These are phyloP conservation scores for Spongospora subterranea DNA, from an alignment of 208 protist genomes.

Conservation along the genomic window DNA sequence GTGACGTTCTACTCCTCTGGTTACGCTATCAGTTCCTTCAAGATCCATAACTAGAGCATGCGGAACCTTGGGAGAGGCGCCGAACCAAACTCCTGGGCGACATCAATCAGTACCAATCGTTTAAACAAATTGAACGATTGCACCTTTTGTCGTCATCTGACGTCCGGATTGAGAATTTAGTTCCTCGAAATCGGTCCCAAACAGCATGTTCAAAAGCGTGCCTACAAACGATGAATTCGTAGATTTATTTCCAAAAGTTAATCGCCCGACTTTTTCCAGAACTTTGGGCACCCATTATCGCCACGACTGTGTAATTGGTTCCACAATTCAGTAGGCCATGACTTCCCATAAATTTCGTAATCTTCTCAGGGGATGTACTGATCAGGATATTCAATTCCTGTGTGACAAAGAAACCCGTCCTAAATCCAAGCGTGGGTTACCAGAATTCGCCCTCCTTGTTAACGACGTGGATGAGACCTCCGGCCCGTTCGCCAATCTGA, in stretches of 20 bases:
- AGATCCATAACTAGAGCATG: constrained; percentile 61
- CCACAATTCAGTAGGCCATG: constrained; percentile 46
- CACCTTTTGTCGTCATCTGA: constrained; percentile 65
- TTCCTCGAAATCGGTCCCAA: constrained; percentile 63
- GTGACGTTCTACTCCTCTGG: constrained; percentile 50
- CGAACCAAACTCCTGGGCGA: constrained; percentile 19
- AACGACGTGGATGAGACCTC: constrained; percentile 49
- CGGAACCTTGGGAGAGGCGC: background rate
- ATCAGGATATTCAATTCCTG: no score
- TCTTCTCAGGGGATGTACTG: background rate
- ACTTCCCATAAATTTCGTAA: background rate
- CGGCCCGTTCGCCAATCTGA: no score
- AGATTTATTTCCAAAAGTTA: background rate
- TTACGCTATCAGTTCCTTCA: constrained; percentile 62
- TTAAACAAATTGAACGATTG: background rate
- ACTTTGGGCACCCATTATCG: constrained; percentile 45
- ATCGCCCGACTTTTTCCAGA: constrained; percentile 33
- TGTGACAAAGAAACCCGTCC: background rate
- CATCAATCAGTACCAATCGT: background rate
- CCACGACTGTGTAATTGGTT: constrained; percentile 25
- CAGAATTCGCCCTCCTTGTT: constrained; percentile 49
- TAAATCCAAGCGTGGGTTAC: background rate
- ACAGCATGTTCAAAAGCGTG: constrained; percentile 63
- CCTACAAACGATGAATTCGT: background rate
- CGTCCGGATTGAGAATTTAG: constrained; percentile 46